These are phyloP conservation scores for sunflower (Helianthus annuus) DNA, from an alignment of 129 eudicot species.

Conservation along the genomic window HanXRQr2.0-SUNRISE NC_035446.2:130164647-130165146, in stretches of 20 bases:
- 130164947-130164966: background rate
- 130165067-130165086: slow-evolving; percentile 86
- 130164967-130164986: slow-evolving; percentile 83
- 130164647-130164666: slow-evolving; percentile 90
- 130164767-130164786: slow-evolving; percentile 66
- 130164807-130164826: slow-evolving; percentile 80
- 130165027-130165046: slow-evolving; percentile 85
- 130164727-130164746: slow-evolving; percentile 64
- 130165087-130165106: slow-evolving; percentile 87
- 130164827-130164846: slow-evolving; percentile 90
- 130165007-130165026: slow-evolving; percentile 94
- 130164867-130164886: slow-evolving; percentile 15
- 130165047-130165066: slow-evolving; percentile 89
- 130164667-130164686: slow-evolving; percentile 83
- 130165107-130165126: slow-evolving; percentile 83
- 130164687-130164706: slow-evolving; percentile 73
- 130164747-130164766: slow-evolving; percentile 56
- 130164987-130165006: slow-evolving; percentile 87
- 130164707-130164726: slow-evolving; percentile 77
- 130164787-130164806: slow-evolving; percentile 52
- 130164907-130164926: background rate
- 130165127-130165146: slow-evolving; percentile 85
- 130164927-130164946: background rate
- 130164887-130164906: background rate
- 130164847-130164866: slow-evolving; percentile 91